Conservation (phyloP, 1,139 yeast species). For the Candida glucosophila region DNA sequence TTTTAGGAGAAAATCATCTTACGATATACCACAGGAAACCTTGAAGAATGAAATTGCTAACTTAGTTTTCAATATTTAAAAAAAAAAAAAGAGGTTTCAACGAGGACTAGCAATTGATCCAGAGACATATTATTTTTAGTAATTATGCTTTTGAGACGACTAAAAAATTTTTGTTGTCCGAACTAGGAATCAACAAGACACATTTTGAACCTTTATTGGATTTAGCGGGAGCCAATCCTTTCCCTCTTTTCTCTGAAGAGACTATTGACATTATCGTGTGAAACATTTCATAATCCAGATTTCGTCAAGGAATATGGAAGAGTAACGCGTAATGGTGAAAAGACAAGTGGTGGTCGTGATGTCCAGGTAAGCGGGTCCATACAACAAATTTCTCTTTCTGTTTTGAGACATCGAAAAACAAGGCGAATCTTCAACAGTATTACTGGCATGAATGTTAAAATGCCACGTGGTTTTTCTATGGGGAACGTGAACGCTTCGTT, state of each 20-base stretch:
- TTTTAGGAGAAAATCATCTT: too few relatives aligned
- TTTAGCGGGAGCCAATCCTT: slow-evolving; percentile 22
- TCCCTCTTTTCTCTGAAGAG: slow-evolving; percentile 21
- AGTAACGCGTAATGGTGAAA: slow-evolving; percentile 18
- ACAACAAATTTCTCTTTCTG: slow-evolving; percentile 17
- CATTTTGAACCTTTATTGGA: slow-evolving; percentile 16
- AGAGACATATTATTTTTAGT: slow-evolving; percentile 15
- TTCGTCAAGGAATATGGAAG: slow-evolving; percentile 16
- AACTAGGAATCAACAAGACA: slow-evolving; percentile 18
- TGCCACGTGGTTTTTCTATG: slow-evolving; percentile 19
- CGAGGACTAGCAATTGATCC: slow-evolving; percentile 26
- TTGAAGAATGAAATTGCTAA: too few relatives aligned
- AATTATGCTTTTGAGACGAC: slow-evolving; percentile 13
- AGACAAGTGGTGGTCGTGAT: slow-evolving; percentile 15
- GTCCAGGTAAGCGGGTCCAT: slow-evolving; percentile 24
- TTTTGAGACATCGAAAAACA: slow-evolving; percentile 7
- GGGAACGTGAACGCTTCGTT: slow-evolving; percentile 23
- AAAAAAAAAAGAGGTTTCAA: too few relatives aligned
- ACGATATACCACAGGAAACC: too few relatives aligned
- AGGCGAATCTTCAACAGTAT: slow-evolving; percentile 13
- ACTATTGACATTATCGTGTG: slow-evolving; percentile 27
- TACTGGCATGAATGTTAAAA: slow-evolving; percentile 14
- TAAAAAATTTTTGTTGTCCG: slow-evolving; percentile 14
- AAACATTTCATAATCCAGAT: slow-evolving; percentile 14
- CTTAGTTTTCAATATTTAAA: too few relatives aligned